Conservation (phyloP, 345 rosid genomes). For the Syzygium aqueum region DNA sequence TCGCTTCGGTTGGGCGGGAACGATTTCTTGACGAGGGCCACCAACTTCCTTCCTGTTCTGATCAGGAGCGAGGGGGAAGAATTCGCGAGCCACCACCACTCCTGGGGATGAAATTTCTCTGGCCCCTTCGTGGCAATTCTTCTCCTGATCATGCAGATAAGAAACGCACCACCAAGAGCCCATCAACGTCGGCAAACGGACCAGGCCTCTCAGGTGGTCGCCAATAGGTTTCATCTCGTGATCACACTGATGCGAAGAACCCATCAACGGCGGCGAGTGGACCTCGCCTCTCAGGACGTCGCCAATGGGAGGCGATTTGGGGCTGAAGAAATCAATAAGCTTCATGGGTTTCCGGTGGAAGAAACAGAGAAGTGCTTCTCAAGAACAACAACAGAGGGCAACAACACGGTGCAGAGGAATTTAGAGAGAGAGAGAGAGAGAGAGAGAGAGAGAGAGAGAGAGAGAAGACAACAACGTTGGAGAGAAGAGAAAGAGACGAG, state of each 20-base stretch:
- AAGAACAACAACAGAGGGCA: too few relatives aligned
- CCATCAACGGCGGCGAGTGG: background rate
- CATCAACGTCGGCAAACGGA: accelerated
- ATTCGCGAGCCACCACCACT: background rate
- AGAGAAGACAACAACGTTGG: too few relatives aligned
- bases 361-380: background rate
- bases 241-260: background rate
- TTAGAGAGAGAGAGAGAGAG: too few relatives aligned
- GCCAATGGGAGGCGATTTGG: background rate
- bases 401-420: too few relatives aligned
- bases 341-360: background rate
- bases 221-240: background rate
- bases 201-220: accelerated
- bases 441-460: too few relatives aligned
- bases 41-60: background rate
- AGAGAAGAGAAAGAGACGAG: too few relatives aligned
- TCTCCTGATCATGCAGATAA: background rate
- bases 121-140: background rate
- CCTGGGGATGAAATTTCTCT: accelerated
- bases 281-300: background rate
- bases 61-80: background rate
- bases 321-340: background rate
- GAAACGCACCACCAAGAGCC: background rate
- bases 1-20: background rate
- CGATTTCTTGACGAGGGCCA: background rate